phyloP scores from a whole-genome alignment of 1,139 yeast species.

The Lodderomyces parapsilosis region DNA sequence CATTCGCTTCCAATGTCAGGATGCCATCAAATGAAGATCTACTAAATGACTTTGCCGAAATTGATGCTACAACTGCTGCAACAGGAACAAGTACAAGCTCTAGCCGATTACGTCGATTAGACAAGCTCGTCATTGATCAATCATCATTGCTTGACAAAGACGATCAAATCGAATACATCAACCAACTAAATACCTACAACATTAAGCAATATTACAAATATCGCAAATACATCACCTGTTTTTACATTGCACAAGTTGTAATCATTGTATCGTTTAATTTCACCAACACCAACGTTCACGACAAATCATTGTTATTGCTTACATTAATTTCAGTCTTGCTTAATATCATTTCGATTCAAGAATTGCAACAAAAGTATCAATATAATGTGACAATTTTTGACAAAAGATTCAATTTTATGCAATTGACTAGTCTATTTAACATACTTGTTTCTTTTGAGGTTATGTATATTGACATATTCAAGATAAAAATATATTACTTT shows the following conservation, averaged over 20 bases:
- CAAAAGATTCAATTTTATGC: constrained; percentile 7
- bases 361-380: background rate
- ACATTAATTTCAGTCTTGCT: constrained; percentile 6
- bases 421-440: constrained; percentile 3
- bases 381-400: background rate
- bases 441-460: constrained; percentile 5
- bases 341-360: constrained; percentile 1
- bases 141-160: constrained; percentile 19
- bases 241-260: constrained; percentile 8
- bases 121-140: constrained; percentile 14
- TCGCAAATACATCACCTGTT: constrained; percentile 7
- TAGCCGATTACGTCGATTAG: constrained; percentile 15
- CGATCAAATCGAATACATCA: constrained; percentile 22
- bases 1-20: no score
- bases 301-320: background rate
- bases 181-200: constrained; percentile 12
- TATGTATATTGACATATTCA: background rate
- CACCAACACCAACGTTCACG: background rate
- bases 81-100: constrained; percentile 1
- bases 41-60: background rate
- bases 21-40: background rate
- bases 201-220: constrained; percentile 7
- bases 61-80: background rate
- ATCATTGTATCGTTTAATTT: background rate
- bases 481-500: constrained; percentile 4